Percentiles rank a stretch among this genome's conserved stretches.
Conservation (phyloP, 2,329 filamentous ascomycete species). For the Venturia aucupariae region DNA sequence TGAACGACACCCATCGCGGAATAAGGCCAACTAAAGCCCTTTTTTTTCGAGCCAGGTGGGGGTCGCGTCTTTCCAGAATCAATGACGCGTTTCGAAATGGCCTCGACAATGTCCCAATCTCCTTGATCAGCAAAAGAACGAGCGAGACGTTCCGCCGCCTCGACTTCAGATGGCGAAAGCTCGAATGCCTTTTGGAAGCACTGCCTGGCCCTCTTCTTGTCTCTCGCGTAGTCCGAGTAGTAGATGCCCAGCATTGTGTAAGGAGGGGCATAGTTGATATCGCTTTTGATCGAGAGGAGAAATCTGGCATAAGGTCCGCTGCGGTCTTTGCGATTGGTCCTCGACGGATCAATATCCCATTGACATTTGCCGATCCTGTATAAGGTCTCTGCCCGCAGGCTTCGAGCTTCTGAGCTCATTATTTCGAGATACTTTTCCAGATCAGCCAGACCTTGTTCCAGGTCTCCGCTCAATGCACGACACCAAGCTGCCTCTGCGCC, state of each 20-base stretch:
- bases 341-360: slow-evolving; percentile 74
- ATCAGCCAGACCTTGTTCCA: slow-evolving; percentile 55
- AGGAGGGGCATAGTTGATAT: slow-evolving; percentile 78
- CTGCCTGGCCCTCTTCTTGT: slow-evolving; percentile 75
- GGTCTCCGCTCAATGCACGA: slow-evolving; percentile 71
- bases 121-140: slow-evolving; percentile 77
- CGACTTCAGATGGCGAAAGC: slow-evolving; percentile 74
- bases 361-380: slow-evolving; percentile 81
- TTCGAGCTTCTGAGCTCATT: slow-evolving; percentile 30
- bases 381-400: slow-evolving; percentile 75
- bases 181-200: slow-evolving; percentile 97
- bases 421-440: slow-evolving; percentile 60
- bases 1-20: slow-evolving; percentile 89
- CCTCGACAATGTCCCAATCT: slow-evolving; percentile 95
- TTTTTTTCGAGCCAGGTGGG: slow-evolving; percentile 84
- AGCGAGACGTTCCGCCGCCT: slow-evolving; percentile 80
- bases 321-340: slow-evolving; percentile 66
- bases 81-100: slow-evolving; percentile 80
- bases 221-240: slow-evolving; percentile 83
- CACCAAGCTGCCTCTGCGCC: slow-evolving; percentile 88
- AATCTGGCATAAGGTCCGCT: slow-evolving; percentile 77
- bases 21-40: slow-evolving; percentile 91
- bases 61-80: slow-evolving; percentile 91
- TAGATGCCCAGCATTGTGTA: slow-evolving; percentile 87
- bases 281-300: slow-evolving; percentile 72